Percentiles rank a stretch among this genome's conserved stretches.
Conservation (phyloP, 2,329 filamentous ascomycete genomes). For the Exophiala mesophila region DNA sequence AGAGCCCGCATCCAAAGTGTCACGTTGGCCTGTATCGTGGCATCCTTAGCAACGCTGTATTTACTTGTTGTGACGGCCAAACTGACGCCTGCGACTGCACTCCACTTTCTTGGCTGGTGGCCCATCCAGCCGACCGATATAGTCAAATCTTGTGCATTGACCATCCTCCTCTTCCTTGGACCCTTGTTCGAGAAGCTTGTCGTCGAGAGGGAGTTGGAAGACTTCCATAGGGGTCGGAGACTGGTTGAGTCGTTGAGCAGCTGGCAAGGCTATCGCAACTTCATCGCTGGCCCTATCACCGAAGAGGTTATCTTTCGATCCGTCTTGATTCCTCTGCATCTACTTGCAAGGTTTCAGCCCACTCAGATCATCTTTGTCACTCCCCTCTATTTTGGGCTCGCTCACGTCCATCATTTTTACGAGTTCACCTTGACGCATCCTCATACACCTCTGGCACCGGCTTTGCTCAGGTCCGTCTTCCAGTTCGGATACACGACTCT, state of each 20-base stretch:
- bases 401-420: constrained; percentile 93
- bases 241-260: constrained; percentile 60
- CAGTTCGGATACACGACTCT: constrained; percentile 88
- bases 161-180: constrained; percentile 72
- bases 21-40: constrained; percentile 65
- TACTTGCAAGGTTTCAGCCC: constrained; percentile 60
- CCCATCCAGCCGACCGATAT: constrained; percentile 65
- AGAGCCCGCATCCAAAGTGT: constrained; percentile 78
- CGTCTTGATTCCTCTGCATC: constrained; percentile 73
- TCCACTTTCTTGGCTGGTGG: constrained; percentile 76
- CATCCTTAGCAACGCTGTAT: constrained; percentile 61
- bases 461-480: constrained; percentile 67
- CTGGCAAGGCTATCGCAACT: constrained; percentile 82
- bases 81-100: constrained; percentile 48
- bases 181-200: constrained; percentile 77
- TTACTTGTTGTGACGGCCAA: constrained; percentile 56
- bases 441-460: constrained; percentile 57
- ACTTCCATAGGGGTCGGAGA: constrained; percentile 55
- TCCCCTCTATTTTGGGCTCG: constrained; percentile 85
- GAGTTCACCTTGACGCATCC: constrained; percentile 83
- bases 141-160: constrained; percentile 61
- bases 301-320: constrained; percentile 94
- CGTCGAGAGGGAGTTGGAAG: constrained; percentile 54
- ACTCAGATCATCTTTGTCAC: constrained; percentile 68
- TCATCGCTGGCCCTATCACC: constrained; percentile 78